Evolutionary conservation across 306 rosid genomes (phyloP).

Genomic region (Castanea sativa): DNA sequence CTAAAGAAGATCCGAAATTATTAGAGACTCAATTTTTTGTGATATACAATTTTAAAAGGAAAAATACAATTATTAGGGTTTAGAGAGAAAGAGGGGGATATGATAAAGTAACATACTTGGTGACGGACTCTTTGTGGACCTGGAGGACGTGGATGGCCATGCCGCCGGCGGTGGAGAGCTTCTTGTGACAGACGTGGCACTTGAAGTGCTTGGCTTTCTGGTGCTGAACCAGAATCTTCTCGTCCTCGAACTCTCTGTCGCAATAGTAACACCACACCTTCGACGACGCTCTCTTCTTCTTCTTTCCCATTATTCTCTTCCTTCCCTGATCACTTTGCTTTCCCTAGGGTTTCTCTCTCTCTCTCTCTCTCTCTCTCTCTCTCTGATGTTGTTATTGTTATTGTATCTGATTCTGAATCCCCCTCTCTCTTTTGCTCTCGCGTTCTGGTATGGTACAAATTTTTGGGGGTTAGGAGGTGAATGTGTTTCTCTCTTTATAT

Average conservation of each 20-base stretch:
- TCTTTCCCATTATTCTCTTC: conserved; percentile 73
- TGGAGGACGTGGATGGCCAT: conserved; percentile 99
- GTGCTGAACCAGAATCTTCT: conserved; percentile 96
- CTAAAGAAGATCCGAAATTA: no score
- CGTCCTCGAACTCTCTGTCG: conserved; percentile 97
- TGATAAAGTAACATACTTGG: conserved; percentile 49
- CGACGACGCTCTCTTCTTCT: conserved; percentile 93
- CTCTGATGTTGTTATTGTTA: no score
- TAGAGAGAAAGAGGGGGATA: background rate
- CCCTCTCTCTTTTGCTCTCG: no score
- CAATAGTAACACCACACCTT: conserved; percentile 99
- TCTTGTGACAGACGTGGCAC: conserved; percentile 97
- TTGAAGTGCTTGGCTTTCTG: conserved; percentile 99
- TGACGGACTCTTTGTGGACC: conserved; percentile 96
- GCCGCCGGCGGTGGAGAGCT: conserved; percentile 98
- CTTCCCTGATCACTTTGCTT: background rate
- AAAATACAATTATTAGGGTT: background rate
- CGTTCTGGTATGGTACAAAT: no score
- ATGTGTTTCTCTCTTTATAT: no score
- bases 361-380: no score
- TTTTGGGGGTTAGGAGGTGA: no score
- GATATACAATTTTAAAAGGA: no score
- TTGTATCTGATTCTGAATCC: no score
- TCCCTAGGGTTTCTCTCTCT: no score
- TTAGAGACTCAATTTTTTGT: no score